These are phyloP conservation scores for Nicotiana tomentosiformis DNA, from an alignment of 257 asterid species.

Conservation along the genomic window DNA sequence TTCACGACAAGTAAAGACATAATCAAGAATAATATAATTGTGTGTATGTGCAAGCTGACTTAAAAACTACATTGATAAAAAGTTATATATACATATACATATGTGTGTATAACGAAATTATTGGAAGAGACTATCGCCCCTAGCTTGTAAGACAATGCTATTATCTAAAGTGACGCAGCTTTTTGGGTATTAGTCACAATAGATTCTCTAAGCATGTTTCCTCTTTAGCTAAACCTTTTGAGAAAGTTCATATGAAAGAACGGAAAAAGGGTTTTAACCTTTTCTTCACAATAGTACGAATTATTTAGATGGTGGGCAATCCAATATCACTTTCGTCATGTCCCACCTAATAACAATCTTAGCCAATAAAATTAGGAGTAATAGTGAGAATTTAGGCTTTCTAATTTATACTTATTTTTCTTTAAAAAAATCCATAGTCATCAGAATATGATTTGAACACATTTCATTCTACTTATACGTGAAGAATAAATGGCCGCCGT, in stretches of 20 bases:
- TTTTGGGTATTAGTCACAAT: slow-evolving; percentile 43
- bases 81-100: too few relatives aligned
- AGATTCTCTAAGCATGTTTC: slow-evolving; percentile 32
- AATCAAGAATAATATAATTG: background rate
- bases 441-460: background rate
- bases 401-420: background rate
- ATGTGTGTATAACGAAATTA: too few relatives aligned
- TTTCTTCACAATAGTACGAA: slow-evolving; percentile 26
- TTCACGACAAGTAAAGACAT: background rate
- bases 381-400: background rate
- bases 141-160: slow-evolving; percentile 27
- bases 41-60: background rate
- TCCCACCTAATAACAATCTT: slow-evolving; percentile 16
- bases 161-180: slow-evolving; percentile 26
- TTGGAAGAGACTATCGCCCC: background rate
- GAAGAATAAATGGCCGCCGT: background rate
- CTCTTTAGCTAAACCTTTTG: slow-evolving; percentile 25
- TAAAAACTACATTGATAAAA: too few relatives aligned
- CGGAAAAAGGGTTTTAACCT: slow-evolving; percentile 26
- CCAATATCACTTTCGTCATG: slow-evolving; percentile 32
- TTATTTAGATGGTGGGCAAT: slow-evolving; percentile 40
- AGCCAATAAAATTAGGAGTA: background rate
- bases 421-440: background rate
- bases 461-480: background rate
- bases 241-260: slow-evolving; percentile 19